Percentiles rank a stretch among this genome's conserved stretches.
These are phyloP conservation scores for Pestalotiopsis sp. DNA, from an alignment of 2,329 filamentous ascomycete genomes.

Conservation along the genomic window DNA sequence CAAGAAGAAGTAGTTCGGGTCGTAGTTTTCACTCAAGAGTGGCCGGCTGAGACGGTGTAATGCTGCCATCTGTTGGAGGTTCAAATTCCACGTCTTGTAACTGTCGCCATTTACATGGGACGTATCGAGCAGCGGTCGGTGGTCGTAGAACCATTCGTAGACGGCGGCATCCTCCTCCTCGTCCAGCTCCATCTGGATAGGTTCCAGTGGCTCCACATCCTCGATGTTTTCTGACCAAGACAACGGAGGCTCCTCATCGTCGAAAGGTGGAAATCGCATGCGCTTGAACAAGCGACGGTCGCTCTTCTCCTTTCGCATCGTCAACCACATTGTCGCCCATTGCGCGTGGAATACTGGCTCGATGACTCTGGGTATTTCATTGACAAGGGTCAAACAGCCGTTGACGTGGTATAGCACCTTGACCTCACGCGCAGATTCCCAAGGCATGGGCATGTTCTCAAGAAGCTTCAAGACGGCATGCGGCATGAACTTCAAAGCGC, in stretches of 20 bases:
- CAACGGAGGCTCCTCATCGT: slow-evolving; percentile 95
- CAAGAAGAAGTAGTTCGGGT: slow-evolving; percentile 97
- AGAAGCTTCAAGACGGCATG: slow-evolving; percentile 95
- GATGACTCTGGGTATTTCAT: slow-evolving; percentile 94
- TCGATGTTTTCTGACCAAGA: slow-evolving; percentile 99
- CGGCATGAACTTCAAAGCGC: slow-evolving; percentile 98
- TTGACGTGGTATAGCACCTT: slow-evolving; percentile 99
- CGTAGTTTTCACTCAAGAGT: slow-evolving; percentile 86
- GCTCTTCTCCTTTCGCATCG: slow-evolving; percentile 97
- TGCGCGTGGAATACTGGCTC: slow-evolving; percentile 97
- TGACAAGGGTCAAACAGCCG: slow-evolving; percentile 93
- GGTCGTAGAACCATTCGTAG: slow-evolving; percentile 97
- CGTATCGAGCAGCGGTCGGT: slow-evolving; percentile 86
- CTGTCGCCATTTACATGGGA: slow-evolving; percentile 94
- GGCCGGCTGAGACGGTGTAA: slow-evolving; percentile 90
- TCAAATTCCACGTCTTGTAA: slow-evolving; percentile 94
- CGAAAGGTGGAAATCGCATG: slow-evolving; percentile 98
- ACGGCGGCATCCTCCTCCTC: slow-evolving; percentile 90
- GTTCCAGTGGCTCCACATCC: slow-evolving; percentile 94
- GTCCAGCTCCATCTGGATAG: slow-evolving; percentile 97
- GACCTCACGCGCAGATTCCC: slow-evolving; percentile 94
- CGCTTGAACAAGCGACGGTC: slow-evolving; percentile 95
- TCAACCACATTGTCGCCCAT: slow-evolving; percentile 99
- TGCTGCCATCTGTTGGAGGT: slow-evolving; percentile 92
- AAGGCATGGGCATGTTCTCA: slow-evolving; percentile 99